Evolutionary conservation across 495 filamentous ascomycete genomes (phyloP), one percentile per base, ranked within the genome.

Genomic region (Trypethelium eluteriae): DNA sequence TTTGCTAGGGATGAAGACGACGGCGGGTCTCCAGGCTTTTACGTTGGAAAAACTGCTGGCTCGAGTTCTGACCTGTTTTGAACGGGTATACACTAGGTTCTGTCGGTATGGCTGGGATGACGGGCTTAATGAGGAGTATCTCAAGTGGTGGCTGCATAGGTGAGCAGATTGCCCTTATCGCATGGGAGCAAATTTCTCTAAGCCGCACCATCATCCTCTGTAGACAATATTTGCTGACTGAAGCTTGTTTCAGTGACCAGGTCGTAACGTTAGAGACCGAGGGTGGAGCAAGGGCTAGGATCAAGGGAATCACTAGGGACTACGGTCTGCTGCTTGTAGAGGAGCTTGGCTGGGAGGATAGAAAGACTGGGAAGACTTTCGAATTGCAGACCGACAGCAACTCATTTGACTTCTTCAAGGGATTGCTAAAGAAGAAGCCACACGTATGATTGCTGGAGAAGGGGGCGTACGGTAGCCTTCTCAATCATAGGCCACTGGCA

Each of bases 341-440:
- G 74, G 94, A 96, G 79, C 70, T 96, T 62, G 86, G 83, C 2
- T 85, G 79, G 79, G 83, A 88, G 53, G 91, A 89, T 70, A 76
- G 85, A 67, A 74, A 79, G 1, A 97, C 91, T 10, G 93, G 93
- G 1, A 88, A 83, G 75, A 80, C 89, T 53, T 93, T 86, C 82
- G 85, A 88, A 73, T 78, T 98, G 76, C 92, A 97, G 79, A 97
- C 90, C 76, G 94, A 99, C 72, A 91, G 91, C 73, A 99, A 99
- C 72, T 96, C 92, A 78, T 99, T 99, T 80, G 95, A 99, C 79
- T 99, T 97, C 78, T 93, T 96, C 76, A 88, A 82, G 74, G 94
- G 94, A 0, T 74, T 99, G 76, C 77, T 98, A 62, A 92, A 84
- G 82, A 83, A 87, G 74, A 97, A 94, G 81, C 1, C 32, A 9